Conservation (phyloP, 164 flowering plant genomes). For the Buxus sempervirens region DNA sequence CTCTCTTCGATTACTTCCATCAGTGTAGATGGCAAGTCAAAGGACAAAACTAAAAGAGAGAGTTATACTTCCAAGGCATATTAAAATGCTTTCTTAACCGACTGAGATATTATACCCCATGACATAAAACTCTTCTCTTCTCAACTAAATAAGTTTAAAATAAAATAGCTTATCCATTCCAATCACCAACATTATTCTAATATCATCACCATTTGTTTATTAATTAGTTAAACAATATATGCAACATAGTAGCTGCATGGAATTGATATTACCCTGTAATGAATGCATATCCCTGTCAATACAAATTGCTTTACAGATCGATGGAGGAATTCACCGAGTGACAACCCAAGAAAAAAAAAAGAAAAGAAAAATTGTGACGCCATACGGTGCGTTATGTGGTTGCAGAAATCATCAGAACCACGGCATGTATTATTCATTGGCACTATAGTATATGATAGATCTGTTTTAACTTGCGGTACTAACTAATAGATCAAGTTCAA, state of each 20-base stretch:
- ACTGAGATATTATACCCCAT: slow-evolving; percentile 47
- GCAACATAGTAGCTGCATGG: neutral
- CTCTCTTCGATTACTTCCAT: slow-evolving; percentile 13
- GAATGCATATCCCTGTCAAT: neutral
- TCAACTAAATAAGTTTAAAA: slow-evolving; percentile 2
- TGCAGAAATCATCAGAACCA: too few relatives aligned
- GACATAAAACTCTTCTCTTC: slow-evolving; percentile 36
- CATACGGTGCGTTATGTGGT: too few relatives aligned
- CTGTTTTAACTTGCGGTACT: neutral
- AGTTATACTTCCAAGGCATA: neutral
- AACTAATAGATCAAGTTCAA: neutral
- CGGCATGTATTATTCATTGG: neutral
- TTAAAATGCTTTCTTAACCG: slow-evolving; percentile 44
- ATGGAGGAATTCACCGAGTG: neutral
- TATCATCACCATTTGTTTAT: too few relatives aligned
- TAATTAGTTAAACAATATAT: slow-evolving; percentile 6
- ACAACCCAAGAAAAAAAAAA: too few relatives aligned
- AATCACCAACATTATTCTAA: slow-evolving; percentile 14
- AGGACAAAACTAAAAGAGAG: slow-evolving; percentile 11
- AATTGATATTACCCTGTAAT: neutral
- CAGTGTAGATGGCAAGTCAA: slow-evolving; percentile 43
- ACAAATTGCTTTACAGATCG: too few relatives aligned
- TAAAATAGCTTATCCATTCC: slow-evolving; percentile 20
- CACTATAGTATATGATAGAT: neutral
- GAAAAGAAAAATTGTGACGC: too few relatives aligned